phyloP scores from a whole-genome alignment of 2,329 filamentous ascomycete genomes.

The Hortaea sp. region DNA sequence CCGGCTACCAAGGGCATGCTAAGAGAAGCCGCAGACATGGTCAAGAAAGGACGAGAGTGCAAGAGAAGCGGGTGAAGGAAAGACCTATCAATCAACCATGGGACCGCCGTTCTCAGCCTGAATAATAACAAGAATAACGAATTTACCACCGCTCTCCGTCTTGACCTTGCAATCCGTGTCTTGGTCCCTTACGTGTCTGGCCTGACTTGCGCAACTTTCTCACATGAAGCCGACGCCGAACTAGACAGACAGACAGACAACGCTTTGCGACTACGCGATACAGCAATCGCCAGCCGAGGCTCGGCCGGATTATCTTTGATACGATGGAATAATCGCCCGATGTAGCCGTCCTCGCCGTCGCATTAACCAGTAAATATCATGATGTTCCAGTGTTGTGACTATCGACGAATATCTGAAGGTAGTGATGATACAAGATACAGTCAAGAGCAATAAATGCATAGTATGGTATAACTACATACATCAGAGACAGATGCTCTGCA shows the following conservation, averaged over 20 bases:
- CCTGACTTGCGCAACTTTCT: neutral
- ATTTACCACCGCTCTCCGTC: neutral
- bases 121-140: neutral
- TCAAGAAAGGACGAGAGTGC: neutral
- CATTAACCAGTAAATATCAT: no score
- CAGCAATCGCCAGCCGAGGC: neutral
- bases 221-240: neutral
- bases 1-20: constrained; percentile 21
- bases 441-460: no score
- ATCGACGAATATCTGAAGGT: no score
- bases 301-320: neutral
- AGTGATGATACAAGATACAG: no score
- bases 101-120: neutral
- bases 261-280: neutral
- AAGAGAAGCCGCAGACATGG: constrained; percentile 22
- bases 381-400: no score
- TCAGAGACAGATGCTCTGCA: no score
- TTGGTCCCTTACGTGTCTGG: no score
- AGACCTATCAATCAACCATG: neutral
- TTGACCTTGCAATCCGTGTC: no score
- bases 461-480: no score
- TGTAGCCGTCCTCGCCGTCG: neutral
- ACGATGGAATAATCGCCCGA: neutral
- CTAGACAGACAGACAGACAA: neutral
- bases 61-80: neutral